Conservation (phyloP, 1,284 basidiomycete genomes). For the Tilletia walkeri region DNA sequence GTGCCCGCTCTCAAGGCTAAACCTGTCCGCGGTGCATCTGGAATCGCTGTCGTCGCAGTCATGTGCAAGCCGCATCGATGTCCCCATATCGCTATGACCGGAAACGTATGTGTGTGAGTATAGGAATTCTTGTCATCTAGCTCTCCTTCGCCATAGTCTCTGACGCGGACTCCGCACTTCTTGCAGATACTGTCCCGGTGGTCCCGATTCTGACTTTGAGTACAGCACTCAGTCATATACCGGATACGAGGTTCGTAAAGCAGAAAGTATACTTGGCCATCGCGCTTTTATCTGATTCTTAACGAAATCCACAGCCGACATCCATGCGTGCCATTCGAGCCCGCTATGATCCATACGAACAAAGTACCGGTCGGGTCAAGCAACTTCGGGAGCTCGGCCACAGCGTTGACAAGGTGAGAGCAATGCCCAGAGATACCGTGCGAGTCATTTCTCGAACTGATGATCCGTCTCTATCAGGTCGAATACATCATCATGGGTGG, state of each 20-base stretch:
- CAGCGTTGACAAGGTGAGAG: constrained; percentile 77
- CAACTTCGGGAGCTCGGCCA: constrained; percentile 92
- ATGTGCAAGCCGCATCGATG: constrained; percentile 99
- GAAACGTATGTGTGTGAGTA: constrained; percentile 88
- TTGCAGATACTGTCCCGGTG: constrained; percentile 84
- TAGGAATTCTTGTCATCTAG: neutral
- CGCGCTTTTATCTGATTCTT: neutral
- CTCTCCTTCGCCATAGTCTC: neutral
- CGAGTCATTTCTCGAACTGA: no score
- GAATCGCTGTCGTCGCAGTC: constrained; percentile 96
- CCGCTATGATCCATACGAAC: constrained; percentile 97
- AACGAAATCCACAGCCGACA: constrained; percentile 64
- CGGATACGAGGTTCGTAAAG: constrained; percentile 69
- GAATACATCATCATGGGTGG: constrained; percentile 99
- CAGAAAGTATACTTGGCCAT: no score
- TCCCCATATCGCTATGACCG: constrained; percentile 99
- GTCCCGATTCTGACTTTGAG: constrained; percentile 98
- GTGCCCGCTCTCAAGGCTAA: constrained; percentile 88
- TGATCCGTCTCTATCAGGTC: constrained; percentile 57
- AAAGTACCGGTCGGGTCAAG: constrained; percentile 89
- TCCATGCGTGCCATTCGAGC: constrained; percentile 98
- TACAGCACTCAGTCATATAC: constrained; percentile 97
- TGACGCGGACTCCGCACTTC: neutral
- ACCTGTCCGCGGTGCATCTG: constrained; percentile 95
- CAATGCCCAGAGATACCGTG: neutral